A percentile compares a stretch with the other conserved stretches of the same genome.
Evolutionary conservation across 345 rosid species (phyloP).

Genomic region (Erodium maritimum): DNA sequence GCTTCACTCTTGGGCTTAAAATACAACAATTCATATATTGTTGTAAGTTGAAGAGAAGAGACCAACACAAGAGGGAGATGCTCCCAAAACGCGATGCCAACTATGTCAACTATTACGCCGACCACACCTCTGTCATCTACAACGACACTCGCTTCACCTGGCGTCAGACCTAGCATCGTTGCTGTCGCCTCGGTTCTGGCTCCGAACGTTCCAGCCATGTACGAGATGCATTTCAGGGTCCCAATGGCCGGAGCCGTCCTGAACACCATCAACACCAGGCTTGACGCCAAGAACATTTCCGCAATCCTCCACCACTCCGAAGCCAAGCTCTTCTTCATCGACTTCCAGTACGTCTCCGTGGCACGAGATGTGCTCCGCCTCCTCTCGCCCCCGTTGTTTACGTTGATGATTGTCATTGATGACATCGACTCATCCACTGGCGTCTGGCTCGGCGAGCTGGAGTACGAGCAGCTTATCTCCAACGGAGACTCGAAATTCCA

Average conservation of each 20-base stretch:
- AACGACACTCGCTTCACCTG: constrained; percentile 49
- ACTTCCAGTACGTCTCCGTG: constrained; percentile 29
- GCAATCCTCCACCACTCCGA: constrained; percentile 51
- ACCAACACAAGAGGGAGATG: constrained; percentile 23
- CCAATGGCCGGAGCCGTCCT: constrained; percentile 86
- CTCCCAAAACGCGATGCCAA: constrained; percentile 50
- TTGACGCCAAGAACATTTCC: constrained; percentile 49
- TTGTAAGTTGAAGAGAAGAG: too few species aligned
- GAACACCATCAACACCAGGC: constrained; percentile 62
- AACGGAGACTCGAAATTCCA: constrained; percentile 26
- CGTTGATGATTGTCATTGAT: constrained; percentile 37
- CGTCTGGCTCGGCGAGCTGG: constrained; percentile 25
- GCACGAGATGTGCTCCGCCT: constrained; percentile 35
- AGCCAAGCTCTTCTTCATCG: constrained; percentile 54
- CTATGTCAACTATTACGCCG: constrained; percentile 33
- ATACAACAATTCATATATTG: too few species aligned
- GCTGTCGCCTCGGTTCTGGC: constrained; percentile 70
- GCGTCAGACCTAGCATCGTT: constrained; percentile 50
- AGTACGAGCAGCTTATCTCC: constrained; percentile 44
- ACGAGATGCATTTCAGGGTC: constrained; percentile 82
- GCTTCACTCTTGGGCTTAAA: too few species aligned
- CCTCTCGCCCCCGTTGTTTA: constrained; percentile 1
- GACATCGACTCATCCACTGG: constrained; percentile 43
- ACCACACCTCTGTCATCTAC: constrained; percentile 45
- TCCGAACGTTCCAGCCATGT: constrained; percentile 70